Conservation (phyloP, 2,329 filamentous ascomycete species). For the Clarireedia paspali region DNA sequence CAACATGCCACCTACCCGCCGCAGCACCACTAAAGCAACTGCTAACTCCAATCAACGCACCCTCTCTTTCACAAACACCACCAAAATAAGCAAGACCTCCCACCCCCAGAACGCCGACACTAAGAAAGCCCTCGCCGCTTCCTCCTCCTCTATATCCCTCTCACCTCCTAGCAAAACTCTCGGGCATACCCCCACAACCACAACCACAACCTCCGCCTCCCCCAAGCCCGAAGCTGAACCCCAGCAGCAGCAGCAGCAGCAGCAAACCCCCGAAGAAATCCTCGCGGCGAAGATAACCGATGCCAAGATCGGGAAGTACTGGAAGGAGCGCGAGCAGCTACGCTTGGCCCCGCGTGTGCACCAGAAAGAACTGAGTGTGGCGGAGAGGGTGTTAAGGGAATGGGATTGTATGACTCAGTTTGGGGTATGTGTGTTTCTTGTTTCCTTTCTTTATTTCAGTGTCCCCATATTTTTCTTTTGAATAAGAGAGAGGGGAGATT, state of each 20-base stretch:
- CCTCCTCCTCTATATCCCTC: neutral
- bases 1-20: conserved; percentile 35
- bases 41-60: conserved; percentile 42
- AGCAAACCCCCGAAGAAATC: conserved; percentile 42
- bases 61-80: conserved; percentile 52
- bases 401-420: conserved; percentile 91
- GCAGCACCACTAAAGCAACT: conserved; percentile 31
- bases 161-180: neutral
- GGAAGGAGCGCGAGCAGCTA: conserved; percentile 62
- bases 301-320: conserved; percentile 68
- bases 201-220: neutral
- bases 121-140: neutral
- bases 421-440: conserved; percentile 58
- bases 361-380: conserved; percentile 60
- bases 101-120: conserved; percentile 24
- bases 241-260: conserved; percentile 18
- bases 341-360: conserved; percentile 67
- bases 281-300: conserved; percentile 57
- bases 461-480: neutral
- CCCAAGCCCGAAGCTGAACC: neutral
- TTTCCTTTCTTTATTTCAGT: neutral
- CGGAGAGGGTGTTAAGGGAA: conserved; percentile 83
- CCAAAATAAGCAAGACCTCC: conserved; percentile 49
- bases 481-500: too few relatives aligned
- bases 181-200: conserved; percentile 11